A percentile compares a stretch with the other conserved stretches of the same genome.
Conservation (phyloP, 176 grass and related monocot genomes). For the Aegilops longissima region DNA sequence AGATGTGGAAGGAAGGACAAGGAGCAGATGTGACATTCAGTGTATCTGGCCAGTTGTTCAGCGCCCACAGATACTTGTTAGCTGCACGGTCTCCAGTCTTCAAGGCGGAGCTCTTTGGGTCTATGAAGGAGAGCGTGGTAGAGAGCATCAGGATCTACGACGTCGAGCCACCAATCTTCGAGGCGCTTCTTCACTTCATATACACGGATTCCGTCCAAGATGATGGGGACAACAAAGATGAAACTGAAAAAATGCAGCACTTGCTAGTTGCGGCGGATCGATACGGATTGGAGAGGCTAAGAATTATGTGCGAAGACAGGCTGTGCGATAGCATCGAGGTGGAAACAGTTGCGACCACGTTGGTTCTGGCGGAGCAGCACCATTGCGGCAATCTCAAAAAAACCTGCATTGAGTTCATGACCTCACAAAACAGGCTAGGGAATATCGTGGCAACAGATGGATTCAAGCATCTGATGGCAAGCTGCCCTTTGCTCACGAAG, state of each 20-base stretch:
- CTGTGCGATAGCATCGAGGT: not conserved
- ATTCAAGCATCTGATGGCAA: slow-evolving; percentile 12
- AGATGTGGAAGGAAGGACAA: not conserved
- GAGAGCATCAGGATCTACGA: not conserved
- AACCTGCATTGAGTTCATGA: slow-evolving; percentile 1
- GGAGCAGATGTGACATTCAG: not conserved
- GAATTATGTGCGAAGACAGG: not conserved
- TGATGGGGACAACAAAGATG: too few relatives aligned
- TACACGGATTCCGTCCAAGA: too few relatives aligned
- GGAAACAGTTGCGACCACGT: not conserved
- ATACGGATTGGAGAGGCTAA: slow-evolving; percentile 18
- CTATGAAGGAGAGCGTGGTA: not conserved
- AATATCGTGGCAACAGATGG: slow-evolving; percentile 5
- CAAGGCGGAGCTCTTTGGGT: not conserved
- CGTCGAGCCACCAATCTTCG: not conserved
- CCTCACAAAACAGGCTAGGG: not conserved
- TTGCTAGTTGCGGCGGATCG: slow-evolving; percentile 19
- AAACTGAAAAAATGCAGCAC: not conserved
- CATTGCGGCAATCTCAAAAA: not conserved
- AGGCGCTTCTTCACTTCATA: not conserved
- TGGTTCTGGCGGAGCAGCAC: slow-evolving; percentile 26
- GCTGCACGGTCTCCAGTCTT: not conserved
- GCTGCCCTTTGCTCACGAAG: not conserved
- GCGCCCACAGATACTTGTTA: not conserved
- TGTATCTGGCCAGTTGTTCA: not conserved